Conservation (phyloP, 1,284 basidiomycete species). For the Melampsora americana region DNA sequence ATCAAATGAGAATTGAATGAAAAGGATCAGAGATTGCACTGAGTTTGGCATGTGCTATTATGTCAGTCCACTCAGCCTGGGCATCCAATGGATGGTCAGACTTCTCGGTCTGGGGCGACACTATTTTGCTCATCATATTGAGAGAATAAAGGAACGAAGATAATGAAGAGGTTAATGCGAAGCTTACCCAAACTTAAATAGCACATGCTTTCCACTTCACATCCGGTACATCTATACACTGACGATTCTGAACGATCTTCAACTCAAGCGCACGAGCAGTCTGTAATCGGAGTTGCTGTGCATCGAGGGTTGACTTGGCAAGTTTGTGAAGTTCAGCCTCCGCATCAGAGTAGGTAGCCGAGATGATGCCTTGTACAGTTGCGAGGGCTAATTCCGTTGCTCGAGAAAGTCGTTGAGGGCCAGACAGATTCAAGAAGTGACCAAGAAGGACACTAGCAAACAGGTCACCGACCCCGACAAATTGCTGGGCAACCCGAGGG, state of each 20-base stretch:
- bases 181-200: neutral
- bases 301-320: neutral
- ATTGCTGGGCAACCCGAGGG: constrained; percentile 82
- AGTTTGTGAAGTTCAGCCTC: neutral
- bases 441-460: constrained; percentile 90
- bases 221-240: constrained; percentile 9
- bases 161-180: neutral
- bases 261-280: constrained; percentile 10
- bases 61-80: constrained; percentile 16
- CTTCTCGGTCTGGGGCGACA: constrained; percentile 24
- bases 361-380: constrained; percentile 79
- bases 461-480: constrained; percentile 92
- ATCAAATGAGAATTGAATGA: neutral
- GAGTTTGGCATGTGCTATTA: constrained; percentile 9
- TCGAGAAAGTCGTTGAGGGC: constrained; percentile 56
- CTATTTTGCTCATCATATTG: constrained; percentile 24
- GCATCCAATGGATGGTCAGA: neutral
- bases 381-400: constrained; percentile 64
- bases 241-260: constrained; percentile 32
- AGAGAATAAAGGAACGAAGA: neutral
- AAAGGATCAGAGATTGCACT: neutral
- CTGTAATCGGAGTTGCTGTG: neutral
- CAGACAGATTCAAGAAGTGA: constrained; percentile 62
- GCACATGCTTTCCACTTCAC: constrained; percentile 11
- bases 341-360: constrained; percentile 61